Evolutionary conservation across 768 basidiomycete species (phyloP), one percentile per base, ranked within the genome.

Genomic region (Ramaria rubella): DNA sequence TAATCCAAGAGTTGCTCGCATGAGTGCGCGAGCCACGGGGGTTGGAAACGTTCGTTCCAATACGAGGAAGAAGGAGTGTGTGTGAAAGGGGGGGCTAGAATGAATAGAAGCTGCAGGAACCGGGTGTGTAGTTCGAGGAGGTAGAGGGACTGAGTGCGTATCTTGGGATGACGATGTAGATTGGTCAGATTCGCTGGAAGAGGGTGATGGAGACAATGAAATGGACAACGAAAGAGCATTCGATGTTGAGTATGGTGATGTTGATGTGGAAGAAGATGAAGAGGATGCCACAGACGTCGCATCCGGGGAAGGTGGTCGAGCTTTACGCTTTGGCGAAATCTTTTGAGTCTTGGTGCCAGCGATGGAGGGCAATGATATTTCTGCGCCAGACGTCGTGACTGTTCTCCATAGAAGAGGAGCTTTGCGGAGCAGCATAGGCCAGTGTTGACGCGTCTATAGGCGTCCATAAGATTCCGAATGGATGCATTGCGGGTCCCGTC

Each of bases 1-100:
- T 61, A 90, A 71, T 0, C 87, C 90, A 33, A 87, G 75, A 11
- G 87, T 90, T 2, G 89, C 90, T 2, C 86, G 81, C 90, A 91
- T 93, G 53, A 93, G 78, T 64, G 82, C 83, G 38, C 81, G 80
- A 12, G 90, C 89, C 0, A 85, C 85, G 2, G 79, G 77, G 0
- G 83, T 82, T 0, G 89, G 81, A 64, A 93, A 92, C 0, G 83
- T 82, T 68, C 77, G 80, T 62, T 90, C 87, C 45, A 93, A 73
- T 1, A 77, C 83, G 23, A 66, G 64, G 60, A 90, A 85, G 73
- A 93, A 91, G 2, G 77, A 73, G 69, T 93, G 86, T 1, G 90
- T 93, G 63, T 93, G 78, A 66, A 93, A 93, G 0, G 90, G 90
- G 7, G 90, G 89, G 31, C 77, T 78, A 15, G 79, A 7, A 26